Base-by-base conservation (phyloP, 345 rosid genomes). In the Citrus mangshanensis region DNA sequence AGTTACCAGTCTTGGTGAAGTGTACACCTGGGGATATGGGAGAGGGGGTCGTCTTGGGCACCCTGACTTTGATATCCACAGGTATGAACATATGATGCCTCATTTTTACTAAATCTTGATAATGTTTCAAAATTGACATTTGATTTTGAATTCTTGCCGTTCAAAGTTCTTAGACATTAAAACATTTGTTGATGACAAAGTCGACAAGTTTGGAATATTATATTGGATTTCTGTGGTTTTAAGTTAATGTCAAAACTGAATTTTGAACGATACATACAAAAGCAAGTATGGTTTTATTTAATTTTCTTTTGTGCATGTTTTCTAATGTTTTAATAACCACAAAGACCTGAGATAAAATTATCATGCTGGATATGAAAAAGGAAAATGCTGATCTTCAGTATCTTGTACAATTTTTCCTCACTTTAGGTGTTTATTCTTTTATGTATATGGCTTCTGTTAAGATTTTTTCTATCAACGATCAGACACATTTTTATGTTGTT, bases 21-120 rank as follows among this genome's bases (percentile, higher is more conserved):
- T 94, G 68, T 96, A 88, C 82, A 91, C 98, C 1, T 96, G 99
- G 99, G 99, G 99, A 18, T 96, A 93, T 83, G 99, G 98, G 74
- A 94, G 99, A 79, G 98, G 99, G 32, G 98, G 99, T 28, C 95
- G 99, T 77, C 99, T 96, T 88, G 99, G 99, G 77, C 99, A 96
- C 82, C 97, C 99, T 74, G 99, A 96, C 79, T 96, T 96, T 86
- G 97, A 96, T 82, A 96, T 96, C 81, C 99, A 96, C 86, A 96
- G 99, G 99, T 94, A 83, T 49, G 13, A 32, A 72, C 65, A 60
- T 40, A 24, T 27, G 46, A 27, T 34, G 7, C 9, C 27, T 10
- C 51, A n/a, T 56, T 35, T 58, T 35, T 58, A 21, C 2, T 59
- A 55, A 66, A n/a, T 49, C 30, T 54, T 76, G 16, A 32, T n/a